Percentiles rank a stretch among this genome's conserved stretches.
phyloP scores from a whole-genome alignment of 331 rosid species.

The Quercus lobata region DNA sequence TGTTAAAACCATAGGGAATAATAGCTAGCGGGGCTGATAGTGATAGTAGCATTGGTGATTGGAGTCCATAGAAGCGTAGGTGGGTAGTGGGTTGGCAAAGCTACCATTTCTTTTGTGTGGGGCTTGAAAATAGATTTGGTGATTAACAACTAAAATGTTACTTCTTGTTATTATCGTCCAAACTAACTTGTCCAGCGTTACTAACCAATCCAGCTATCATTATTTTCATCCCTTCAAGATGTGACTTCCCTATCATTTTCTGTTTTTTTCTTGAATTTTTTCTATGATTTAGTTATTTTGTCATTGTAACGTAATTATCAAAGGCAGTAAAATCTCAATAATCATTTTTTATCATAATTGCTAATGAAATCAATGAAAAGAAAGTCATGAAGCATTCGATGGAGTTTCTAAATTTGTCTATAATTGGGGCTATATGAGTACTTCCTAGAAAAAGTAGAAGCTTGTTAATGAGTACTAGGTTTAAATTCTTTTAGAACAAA shows the following conservation, averaged over 20 bases:
- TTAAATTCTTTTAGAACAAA: too few relatives aligned
- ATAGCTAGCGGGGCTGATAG: neutral
- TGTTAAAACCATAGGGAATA: neutral
- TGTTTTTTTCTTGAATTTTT: too few relatives aligned
- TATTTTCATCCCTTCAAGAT: neutral
- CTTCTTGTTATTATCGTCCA: neutral
- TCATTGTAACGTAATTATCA: neutral
- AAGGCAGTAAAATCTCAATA: neutral
- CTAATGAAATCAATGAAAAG: neutral
- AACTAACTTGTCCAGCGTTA: neutral
- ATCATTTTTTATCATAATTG: neutral
- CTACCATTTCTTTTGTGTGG: neutral
- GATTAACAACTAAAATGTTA: neutral
- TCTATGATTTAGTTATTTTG: neutral
- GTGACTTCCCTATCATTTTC: neutral
- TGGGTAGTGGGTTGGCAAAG: slow-evolving; percentile 9
- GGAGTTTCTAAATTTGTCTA: neutral
- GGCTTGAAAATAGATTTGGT: neutral
- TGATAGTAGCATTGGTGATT: neutral
- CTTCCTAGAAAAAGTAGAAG: neutral
- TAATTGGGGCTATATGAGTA: neutral
- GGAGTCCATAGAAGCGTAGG: neutral
- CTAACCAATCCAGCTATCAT: neutral
- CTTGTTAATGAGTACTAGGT: too few relatives aligned
- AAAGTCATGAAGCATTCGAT: neutral